A percentile compares a stretch with the other conserved stretches of the same genome.
Conservation (phyloP, 2,329 filamentous ascomycete genomes). For the Penicillium hesseltinei region DNA sequence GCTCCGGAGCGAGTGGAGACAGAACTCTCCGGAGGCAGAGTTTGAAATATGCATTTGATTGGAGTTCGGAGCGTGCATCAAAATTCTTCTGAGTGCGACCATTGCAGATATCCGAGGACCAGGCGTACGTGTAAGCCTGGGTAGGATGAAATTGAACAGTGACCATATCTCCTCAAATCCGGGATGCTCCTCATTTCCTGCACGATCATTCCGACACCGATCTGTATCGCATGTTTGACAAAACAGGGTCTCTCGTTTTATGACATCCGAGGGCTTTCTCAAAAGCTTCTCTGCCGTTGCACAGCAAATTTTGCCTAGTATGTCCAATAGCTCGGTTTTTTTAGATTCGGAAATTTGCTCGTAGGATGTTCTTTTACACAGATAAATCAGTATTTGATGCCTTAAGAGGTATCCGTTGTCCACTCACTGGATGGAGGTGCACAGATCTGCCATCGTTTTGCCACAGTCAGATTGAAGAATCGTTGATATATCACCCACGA, state of each 20-base stretch:
- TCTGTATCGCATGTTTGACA: constrained; percentile 42
- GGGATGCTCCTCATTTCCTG: constrained; percentile 15
- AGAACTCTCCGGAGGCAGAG: constrained; percentile 73
- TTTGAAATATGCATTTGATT: constrained; percentile 65
- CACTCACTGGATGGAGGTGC: constrained; percentile 51
- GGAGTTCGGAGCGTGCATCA: constrained; percentile 62
- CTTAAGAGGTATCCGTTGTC: background rate
- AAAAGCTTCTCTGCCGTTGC: constrained; percentile 51
- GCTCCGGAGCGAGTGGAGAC: constrained; percentile 75
- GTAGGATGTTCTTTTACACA: constrained; percentile 43
- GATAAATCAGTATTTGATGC: constrained; percentile 7
- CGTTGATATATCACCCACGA: constrained; percentile 34
- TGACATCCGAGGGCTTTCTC: constrained; percentile 28
- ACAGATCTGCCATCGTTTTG: constrained; percentile 40
- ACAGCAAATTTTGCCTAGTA: constrained; percentile 59
- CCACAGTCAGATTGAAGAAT: constrained; percentile 37
- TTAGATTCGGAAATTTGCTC: constrained; percentile 48
- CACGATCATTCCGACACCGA: constrained; percentile 15
- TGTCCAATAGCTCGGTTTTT: constrained; percentile 54
- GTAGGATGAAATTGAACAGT: constrained; percentile 45
- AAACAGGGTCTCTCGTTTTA: constrained; percentile 25
- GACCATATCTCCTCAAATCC: constrained; percentile 39
- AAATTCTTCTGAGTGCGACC: constrained; percentile 66
- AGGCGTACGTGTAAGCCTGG: constrained; percentile 50
- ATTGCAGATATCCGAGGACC: constrained; percentile 68